These are phyloP conservation scores for Ganoderma leucocontextum DNA, from an alignment of 1,284 basidiomycete genomes.

Conservation along the genomic window DNA sequence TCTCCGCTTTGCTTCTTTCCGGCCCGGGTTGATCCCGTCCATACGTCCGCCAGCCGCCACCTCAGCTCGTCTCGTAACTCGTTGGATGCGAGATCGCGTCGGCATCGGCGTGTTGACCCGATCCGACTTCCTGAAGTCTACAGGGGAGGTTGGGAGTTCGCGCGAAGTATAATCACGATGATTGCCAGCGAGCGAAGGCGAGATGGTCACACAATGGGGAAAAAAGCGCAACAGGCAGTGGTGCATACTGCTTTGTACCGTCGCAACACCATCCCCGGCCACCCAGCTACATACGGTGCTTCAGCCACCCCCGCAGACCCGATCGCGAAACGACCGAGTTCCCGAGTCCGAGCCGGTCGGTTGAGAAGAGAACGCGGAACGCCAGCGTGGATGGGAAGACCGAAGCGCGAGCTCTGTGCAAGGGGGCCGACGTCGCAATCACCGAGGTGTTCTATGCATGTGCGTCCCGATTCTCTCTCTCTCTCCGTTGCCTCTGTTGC, in stretches of 20 bases:
- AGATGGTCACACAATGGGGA: neutral
- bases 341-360: neutral
- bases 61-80: neutral
- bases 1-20: neutral
- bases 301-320: neutral
- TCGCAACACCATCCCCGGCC: neutral
- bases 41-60: neutral
- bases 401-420: neutral
- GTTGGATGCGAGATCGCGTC: neutral
- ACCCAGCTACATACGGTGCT: neutral
- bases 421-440: neutral
- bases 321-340: neutral
- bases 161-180: neutral
- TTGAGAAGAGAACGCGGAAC: neutral
- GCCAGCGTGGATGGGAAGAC: neutral
- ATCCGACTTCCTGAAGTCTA: slow-evolving; percentile 11
- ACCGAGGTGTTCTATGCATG: neutral
- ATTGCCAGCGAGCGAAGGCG: neutral
- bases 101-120: slow-evolving; percentile 15
- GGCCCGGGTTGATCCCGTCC: slow-evolving; percentile 11
- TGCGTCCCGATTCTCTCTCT: neutral
- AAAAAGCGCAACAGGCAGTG: neutral
- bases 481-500: neutral
- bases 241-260: neutral
- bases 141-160: neutral